phyloP scores from a whole-genome alignment of 2,329 filamentous ascomycete species.

The Aschersonia sp. region DNA sequence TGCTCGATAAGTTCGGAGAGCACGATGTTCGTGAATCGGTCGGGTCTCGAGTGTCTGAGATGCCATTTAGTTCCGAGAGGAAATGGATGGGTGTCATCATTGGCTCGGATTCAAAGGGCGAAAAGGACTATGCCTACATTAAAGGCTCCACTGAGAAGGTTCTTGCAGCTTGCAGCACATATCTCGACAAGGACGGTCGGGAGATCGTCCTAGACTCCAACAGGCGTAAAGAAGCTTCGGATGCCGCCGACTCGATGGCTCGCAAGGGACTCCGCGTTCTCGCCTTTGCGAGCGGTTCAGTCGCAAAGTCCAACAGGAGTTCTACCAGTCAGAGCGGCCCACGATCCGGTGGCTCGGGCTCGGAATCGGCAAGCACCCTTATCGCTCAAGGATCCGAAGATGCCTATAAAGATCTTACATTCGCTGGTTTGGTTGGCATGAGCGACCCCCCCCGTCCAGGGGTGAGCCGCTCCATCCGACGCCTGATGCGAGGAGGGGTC shows the following conservation, averaged over 20 bases:
- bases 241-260: conserved; percentile 77
- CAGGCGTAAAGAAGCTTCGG: conserved; percentile 56
- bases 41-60: conserved; percentile 69
- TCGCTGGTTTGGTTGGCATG: conserved; percentile 92
- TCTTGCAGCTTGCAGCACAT: conserved; percentile 76
- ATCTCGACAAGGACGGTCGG: conserved; percentile 70
- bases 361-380: conserved; percentile 22
- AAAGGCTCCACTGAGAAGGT: conserved; percentile 89
- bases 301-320: conserved; percentile 29
- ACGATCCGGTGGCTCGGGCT: conserved; percentile 37
- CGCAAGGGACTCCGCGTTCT: conserved; percentile 79
- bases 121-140: conserved; percentile 78
- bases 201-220: conserved; percentile 73
- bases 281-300: conserved; percentile 77
- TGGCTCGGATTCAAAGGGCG: conserved; percentile 40
- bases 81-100: conserved; percentile 99
- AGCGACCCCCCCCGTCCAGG: conserved; percentile 87
- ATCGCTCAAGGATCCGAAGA: conserved; percentile 45
- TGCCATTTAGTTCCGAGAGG: conserved; percentile 88
- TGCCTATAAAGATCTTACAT: conserved; percentile 67
- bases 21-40: conserved; percentile 81
- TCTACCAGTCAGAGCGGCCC: conserved; percentile 22
- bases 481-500: conserved; percentile 84
- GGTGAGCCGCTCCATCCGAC: conserved; percentile 76
- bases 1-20: conserved; percentile 81